These are phyloP conservation scores for Colletotrichum tofieldiae DNA, from an alignment of 2,329 filamentous ascomycete species.

Conservation along the genomic window DNA sequence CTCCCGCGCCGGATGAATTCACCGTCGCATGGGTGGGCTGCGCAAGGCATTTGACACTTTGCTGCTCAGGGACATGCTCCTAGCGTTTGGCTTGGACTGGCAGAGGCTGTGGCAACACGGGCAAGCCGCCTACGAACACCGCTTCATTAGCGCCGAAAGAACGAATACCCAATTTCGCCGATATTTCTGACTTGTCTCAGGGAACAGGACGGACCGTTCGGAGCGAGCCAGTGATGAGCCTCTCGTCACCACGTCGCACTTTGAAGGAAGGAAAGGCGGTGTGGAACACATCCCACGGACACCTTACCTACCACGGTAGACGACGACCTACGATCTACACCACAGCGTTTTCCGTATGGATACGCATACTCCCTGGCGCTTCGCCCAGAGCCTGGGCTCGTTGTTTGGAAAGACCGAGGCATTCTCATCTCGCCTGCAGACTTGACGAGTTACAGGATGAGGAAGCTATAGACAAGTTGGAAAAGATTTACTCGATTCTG, in stretches of 20 bases:
- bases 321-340: constrained; percentile 23
- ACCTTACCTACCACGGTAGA: constrained; percentile 19
- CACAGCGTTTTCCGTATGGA: background rate
- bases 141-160: constrained; percentile 8
- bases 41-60: constrained; percentile 40
- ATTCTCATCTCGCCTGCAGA: constrained; percentile 19
- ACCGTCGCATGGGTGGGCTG: constrained; percentile 41
- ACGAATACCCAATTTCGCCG: constrained; percentile 10
- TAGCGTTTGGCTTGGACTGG: constrained; percentile 19
- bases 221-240: background rate
- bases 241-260: background rate
- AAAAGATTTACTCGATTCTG: background rate
- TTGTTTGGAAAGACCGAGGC: constrained; percentile 17
- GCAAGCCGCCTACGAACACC: constrained; percentile 15
- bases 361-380: constrained; percentile 30
- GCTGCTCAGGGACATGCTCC: constrained; percentile 35
- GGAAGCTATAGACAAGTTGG: constrained; percentile 5
- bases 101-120: constrained; percentile 17
- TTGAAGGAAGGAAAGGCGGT: constrained; percentile 37
- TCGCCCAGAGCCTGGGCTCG: background rate
- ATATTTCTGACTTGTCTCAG: constrained; percentile 19
- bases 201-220: background rate
- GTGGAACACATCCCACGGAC: constrained; percentile 27
- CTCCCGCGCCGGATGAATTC: constrained; percentile 42
- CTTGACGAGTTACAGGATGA: background rate